These are phyloP conservation scores for Limnanthes douglasii DNA, from an alignment of 345 rosid genomes.

Conservation along the genomic window DNA sequence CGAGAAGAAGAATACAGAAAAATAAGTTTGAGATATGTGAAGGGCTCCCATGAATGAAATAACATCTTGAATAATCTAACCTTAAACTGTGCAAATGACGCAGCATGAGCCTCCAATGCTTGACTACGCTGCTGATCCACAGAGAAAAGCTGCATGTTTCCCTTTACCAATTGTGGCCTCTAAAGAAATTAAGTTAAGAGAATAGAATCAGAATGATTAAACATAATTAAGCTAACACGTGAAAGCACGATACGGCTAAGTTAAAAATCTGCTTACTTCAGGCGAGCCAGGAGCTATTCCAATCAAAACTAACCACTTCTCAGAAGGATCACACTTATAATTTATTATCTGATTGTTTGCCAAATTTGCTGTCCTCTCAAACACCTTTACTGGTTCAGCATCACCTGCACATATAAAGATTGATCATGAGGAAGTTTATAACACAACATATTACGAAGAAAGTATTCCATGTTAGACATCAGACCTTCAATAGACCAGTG, in stretches of 20 bases:
- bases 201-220: background rate
- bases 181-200: conserved; percentile 10
- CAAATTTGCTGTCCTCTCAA: conserved; percentile 93
- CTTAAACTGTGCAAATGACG: conserved; percentile 85
- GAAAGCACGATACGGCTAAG: conserved; percentile 1
- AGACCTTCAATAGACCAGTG: conserved; percentile 99
- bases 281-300: conserved; percentile 98
- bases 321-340: conserved; percentile 85
- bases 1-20: background rate
- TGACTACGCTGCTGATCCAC: conserved; percentile 98
- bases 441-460: conserved; percentile 1
- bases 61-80: conserved; percentile 17
- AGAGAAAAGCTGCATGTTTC: conserved; percentile 91
- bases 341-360: conserved; percentile 89
- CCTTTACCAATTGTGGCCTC: conserved; percentile 88
- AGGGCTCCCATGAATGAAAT: background rate
- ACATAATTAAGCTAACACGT: background rate
- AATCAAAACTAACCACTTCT: conserved; percentile 94
- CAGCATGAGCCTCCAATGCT: conserved; percentile 99
- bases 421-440: conserved; percentile 4
- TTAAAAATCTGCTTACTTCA: conserved; percentile 39
- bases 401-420: conserved; percentile 43
- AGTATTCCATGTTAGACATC: conserved; percentile 4
- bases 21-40: conserved; percentile 4
- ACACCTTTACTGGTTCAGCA: conserved; percentile 91